phyloP scores from a whole-genome alignment of 345 rosid genomes.

The Euphorbia peplus region DNA sequence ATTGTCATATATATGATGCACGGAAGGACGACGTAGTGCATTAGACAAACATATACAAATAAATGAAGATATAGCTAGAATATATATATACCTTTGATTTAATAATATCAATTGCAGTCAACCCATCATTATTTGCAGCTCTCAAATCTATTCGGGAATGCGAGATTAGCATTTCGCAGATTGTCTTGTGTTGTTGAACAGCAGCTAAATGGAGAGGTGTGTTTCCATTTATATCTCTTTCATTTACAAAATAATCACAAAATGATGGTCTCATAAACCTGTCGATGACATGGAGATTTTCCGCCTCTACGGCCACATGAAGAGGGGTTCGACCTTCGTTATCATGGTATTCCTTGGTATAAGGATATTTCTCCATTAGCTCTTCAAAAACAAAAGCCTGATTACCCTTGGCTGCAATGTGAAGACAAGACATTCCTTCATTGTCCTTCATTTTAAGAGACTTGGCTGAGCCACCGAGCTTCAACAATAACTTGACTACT shows the following conservation, averaged over 20 bases:
- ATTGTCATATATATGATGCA: too few species aligned
- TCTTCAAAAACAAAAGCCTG: too few species aligned
- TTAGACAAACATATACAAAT: too few species aligned
- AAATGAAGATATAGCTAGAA: background rate
- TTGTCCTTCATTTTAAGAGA: too few species aligned
- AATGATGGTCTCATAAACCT: constrained; percentile 15
- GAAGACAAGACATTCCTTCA: too few species aligned
- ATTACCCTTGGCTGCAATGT: too few species aligned
- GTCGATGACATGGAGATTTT: constrained; percentile 18
- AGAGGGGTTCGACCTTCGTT: constrained; percentile 27
- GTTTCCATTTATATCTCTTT: constrained; percentile 36
- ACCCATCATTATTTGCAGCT: constrained; percentile 12
- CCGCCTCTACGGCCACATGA: constrained; percentile 35
- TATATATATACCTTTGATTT: constrained; percentile 7
- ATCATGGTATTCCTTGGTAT: constrained; percentile 20
- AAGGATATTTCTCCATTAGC: constrained; percentile 13
- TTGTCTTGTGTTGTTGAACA: constrained; percentile 11
- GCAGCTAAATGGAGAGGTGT: constrained; percentile 44
- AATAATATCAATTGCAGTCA: constrained; percentile 33
- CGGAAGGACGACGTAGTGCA: too few species aligned
- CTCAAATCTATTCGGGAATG: background rate
- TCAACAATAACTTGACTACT: too few species aligned
- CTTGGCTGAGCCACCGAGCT: too few species aligned
- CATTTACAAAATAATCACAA: constrained; percentile 25
- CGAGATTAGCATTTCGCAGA: constrained; percentile 14